Evolutionary conservation across 2,329 filamentous ascomycete species (phyloP), one percentile per base, ranked within the genome.

Genomic region (Alternaria sp.): DNA sequence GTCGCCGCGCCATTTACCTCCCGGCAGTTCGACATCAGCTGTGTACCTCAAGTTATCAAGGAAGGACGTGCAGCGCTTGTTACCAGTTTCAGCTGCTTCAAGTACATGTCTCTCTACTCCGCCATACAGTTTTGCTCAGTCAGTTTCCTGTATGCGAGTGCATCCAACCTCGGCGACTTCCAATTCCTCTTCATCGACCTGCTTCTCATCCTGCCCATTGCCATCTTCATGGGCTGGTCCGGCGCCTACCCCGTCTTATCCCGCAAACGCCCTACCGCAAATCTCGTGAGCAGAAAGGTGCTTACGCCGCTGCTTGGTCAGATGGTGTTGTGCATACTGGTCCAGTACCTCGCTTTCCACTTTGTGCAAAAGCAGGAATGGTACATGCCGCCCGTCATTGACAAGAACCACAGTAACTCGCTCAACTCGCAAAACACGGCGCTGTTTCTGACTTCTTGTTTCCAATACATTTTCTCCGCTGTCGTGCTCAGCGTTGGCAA

Each of bases 61-160:
- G 95, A 99, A 82, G 95, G 95, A 20, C 89, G 96, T 64, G 94
- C 94, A 20, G 92, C 96, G 34, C 85, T 99, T 34, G 94, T 98
- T n/a, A 99, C 95, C 12, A 97, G 93, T 79, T 99, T 99, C 82
- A 96, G 92, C 81, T 99, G 95, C 82, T 99, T 99, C 86, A 99
- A 98, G 82, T 99, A 96, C 81, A 99, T 99, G 96, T 96, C 92
- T 71, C 81, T 99, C 66, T 99, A 99, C 82, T 98, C 94, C 3
- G 94, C 95, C n/a, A 99, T 99, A 67, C 95, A 99, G 78, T 99
- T 99, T 82, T 96, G 93, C 7, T 93, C 92, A 1, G 96, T 99
- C 73, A 96, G 91, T 84, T 97, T 99, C 76, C 85, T 99, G 16
- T 99, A 99, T 78, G 92, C 93, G 7, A 93, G 89, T 7, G 96